Percentiles rank a stretch among this genome's conserved stretches.
Conservation (phyloP, 2,329 filamentous ascomycete species). For the Trichoderma sp. region DNA sequence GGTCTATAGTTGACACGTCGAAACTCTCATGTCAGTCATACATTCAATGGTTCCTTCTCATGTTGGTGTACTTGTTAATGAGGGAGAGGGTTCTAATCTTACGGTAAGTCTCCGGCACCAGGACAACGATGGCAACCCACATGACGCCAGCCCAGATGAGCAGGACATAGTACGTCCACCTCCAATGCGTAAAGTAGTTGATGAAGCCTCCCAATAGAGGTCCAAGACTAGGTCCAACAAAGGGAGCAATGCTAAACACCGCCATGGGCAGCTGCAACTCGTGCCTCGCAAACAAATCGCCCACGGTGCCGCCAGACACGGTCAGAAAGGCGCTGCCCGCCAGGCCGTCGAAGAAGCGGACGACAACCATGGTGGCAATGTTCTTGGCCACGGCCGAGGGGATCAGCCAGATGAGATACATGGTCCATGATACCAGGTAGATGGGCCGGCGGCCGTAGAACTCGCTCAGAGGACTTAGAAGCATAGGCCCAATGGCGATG, state of each 20-base stretch:
- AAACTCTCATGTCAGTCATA: not conserved
- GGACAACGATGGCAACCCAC: conserved; percentile 60
- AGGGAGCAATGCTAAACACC: conserved; percentile 66
- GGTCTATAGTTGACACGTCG: conserved; percentile 40
- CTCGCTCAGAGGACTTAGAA: conserved; percentile 63
- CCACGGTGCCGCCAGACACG: conserved; percentile 82
- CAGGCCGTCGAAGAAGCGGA: conserved; percentile 74
- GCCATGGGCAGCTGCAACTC: conserved; percentile 80
- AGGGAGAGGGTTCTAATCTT: not conserved
- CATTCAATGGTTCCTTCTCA: not conserved
- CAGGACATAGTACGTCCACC: conserved; percentile 82
- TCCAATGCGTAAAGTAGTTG: conserved; percentile 70
- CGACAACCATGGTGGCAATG: conserved; percentile 74
- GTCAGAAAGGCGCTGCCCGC: conserved; percentile 66
- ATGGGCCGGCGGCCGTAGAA: conserved; percentile 83
- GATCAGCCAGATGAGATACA: conserved; percentile 77
- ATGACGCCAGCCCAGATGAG: conserved; percentile 75
- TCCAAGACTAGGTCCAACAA: conserved; percentile 59
- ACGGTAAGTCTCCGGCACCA: conserved; percentile 88
- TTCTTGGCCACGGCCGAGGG: conserved; percentile 80
- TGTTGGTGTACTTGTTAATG: not conserved
- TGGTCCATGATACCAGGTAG: conserved; percentile 69
- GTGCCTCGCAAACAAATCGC: conserved; percentile 69
- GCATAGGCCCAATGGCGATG: conserved; percentile 60
- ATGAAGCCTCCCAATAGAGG: conserved; percentile 75